Percentiles rank a stretch among this genome's conserved stretches.
phyloP scores from a whole-genome alignment of 768 basidiomycete genomes.

The Naganishia vishniacii region DNA sequence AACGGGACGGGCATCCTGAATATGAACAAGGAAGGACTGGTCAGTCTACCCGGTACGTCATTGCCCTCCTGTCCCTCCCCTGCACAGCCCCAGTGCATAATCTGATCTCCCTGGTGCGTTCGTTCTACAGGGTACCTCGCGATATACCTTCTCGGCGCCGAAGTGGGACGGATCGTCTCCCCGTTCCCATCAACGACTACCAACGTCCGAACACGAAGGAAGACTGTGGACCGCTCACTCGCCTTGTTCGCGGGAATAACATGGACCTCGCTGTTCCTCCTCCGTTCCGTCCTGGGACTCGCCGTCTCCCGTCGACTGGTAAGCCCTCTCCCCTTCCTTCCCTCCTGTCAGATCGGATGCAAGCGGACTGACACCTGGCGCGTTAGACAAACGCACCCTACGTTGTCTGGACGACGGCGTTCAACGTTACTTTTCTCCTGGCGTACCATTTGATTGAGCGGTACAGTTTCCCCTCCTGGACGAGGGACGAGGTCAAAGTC shows the following conservation, averaged over 20 bases:
- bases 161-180: constrained; percentile 71
- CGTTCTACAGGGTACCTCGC: constrained; percentile 93
- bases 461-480: constrained; percentile 49
- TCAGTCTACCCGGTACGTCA: constrained; percentile 65
- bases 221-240: constrained; percentile 8
- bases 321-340: constrained; percentile 38
- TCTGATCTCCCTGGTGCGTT: constrained; percentile 11
- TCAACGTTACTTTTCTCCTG: constrained; percentile 77
- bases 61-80: background rate
- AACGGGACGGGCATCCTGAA: constrained; percentile 58
- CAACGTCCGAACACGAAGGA: background rate
- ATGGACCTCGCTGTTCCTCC: constrained; percentile 60
- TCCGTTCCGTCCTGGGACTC: constrained; percentile 35
- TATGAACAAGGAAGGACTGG: constrained; percentile 86
- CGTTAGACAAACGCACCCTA: constrained; percentile 87
- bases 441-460: constrained; percentile 74
- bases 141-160: constrained; percentile 78
- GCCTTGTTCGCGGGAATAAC: constrained; percentile 62
- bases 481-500: background rate
- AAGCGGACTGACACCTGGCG: background rate
- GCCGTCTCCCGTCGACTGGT: constrained; percentile 63
- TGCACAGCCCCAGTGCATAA: too few species aligned
- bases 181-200: constrained; percentile 50
- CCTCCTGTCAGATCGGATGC: background rate
- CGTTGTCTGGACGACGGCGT: constrained; percentile 80